These are phyloP conservation scores for Trapa bicornis DNA, from an alignment of 345 rosid genomes.

Conservation along the genomic window DNA sequence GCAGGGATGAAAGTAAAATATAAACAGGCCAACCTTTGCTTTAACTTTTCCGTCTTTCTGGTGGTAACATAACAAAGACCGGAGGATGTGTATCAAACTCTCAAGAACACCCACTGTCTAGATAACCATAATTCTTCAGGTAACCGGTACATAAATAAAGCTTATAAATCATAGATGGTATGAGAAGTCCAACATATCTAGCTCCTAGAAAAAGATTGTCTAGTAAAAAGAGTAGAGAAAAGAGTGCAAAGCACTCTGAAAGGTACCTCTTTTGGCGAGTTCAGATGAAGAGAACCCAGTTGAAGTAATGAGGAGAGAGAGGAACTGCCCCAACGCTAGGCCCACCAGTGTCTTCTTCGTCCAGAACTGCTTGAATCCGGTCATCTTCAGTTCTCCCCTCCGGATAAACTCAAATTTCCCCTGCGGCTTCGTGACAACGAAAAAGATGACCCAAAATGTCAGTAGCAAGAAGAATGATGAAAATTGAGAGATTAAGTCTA, in stretches of 20 bases:
- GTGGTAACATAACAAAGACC: no score
- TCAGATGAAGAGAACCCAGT: constrained; percentile 31
- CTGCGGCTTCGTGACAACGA: not conserved
- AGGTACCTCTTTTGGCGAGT: constrained; percentile 28
- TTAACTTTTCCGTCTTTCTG: no score
- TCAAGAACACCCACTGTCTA: no score
- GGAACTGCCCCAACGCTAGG: constrained; percentile 37
- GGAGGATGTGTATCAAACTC: no score
- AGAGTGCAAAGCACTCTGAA: not conserved
- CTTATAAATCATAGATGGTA: no score
- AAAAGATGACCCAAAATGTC: not conserved
- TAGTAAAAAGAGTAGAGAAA: no score
- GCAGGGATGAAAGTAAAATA: no score
- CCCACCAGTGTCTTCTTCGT: constrained; percentile 31
- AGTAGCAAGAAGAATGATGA: not conserved
- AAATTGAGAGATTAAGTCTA: not conserved
- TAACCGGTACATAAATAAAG: no score
- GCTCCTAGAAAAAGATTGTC: no score
- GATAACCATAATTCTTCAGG: no score
- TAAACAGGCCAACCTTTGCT: no score
- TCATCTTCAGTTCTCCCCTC: constrained; percentile 1
- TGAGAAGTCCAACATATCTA: no score
- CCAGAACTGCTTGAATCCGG: constrained; percentile 17
- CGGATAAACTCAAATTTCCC: not conserved
- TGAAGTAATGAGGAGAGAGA: constrained; percentile 33